Conservation (phyloP, 805 yeast species). For the Pichia sporocuriosa region DNA sequence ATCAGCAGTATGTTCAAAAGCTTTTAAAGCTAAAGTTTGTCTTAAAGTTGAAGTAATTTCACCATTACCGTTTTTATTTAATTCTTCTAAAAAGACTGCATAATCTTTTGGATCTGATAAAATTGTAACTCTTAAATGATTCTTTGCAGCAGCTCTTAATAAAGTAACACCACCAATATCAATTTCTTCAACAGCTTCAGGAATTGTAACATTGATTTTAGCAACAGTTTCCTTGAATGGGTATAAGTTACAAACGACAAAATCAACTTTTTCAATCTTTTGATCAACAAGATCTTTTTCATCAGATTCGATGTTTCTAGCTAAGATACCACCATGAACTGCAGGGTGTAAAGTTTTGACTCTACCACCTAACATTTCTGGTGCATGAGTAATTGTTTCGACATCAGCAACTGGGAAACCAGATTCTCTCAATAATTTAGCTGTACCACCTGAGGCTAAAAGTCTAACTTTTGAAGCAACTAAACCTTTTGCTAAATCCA, state of each 20-base stretch:
- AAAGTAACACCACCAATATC: constrained; percentile 98
- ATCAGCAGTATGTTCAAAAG: constrained; percentile 97
- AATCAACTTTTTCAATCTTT: constrained; percentile 93
- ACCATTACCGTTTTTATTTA: constrained; percentile 40
- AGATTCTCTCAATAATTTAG: constrained; percentile 88
- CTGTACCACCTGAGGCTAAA: constrained; percentile 97
- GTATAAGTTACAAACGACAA: constrained; percentile 93
- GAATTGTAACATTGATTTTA: constrained; percentile 90
- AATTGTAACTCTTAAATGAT: constrained; percentile 93
- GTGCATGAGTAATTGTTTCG: constrained; percentile 91
- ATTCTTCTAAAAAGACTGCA: constrained; percentile 77
- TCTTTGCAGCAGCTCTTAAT: constrained; percentile 97
- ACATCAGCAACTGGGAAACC: constrained; percentile 98
- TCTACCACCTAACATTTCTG: constrained; percentile 98
- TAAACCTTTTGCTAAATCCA: constrained; percentile 94
- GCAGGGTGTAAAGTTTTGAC: constrained; percentile 98
- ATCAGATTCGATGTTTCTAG: constrained; percentile 87
- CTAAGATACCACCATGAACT: constrained; percentile 95
- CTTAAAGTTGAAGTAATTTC: constrained; percentile 67
- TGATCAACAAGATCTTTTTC: constrained; percentile 82
- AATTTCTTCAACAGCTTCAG: constrained; percentile 96
- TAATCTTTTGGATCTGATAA: constrained; percentile 93
- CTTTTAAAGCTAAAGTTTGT: constrained; percentile 86
- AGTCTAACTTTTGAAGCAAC: constrained; percentile 83
- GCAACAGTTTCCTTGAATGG: constrained; percentile 98